These are phyloP conservation scores for Coniophora puteana DNA, from an alignment of 1,284 basidiomycete genomes.

Conservation along the genomic window DNA sequence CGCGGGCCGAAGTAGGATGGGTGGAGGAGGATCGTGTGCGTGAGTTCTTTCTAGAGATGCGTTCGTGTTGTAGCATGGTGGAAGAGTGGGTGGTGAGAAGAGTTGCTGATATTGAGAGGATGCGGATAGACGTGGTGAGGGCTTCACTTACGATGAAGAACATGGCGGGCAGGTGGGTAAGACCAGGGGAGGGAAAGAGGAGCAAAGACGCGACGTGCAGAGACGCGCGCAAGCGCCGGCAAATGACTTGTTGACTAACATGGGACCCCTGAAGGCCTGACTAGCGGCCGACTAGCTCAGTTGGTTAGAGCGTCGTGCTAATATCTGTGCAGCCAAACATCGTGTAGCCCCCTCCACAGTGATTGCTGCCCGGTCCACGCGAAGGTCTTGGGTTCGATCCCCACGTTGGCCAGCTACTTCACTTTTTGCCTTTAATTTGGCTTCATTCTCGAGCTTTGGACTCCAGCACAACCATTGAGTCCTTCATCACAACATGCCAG, in stretches of 20 bases:
- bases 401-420: conserved; percentile 27
- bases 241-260: too few relatives aligned
- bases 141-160: conserved; percentile 69
- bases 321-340: not conserved
- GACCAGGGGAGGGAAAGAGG: not conserved
- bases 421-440: too few relatives aligned
- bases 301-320: conserved; percentile 8
- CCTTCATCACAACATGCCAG: too few relatives aligned
- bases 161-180: conserved; percentile 36
- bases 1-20: conserved; percentile 98
- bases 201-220: too few relatives aligned
- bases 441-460: too few relatives aligned
- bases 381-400: conserved; percentile 33
- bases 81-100: conserved; percentile 3
- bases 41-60: conserved; percentile 78
- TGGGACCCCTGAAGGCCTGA: too few relatives aligned
- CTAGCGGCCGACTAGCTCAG: conserved; percentile 7
- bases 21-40: conserved; percentile 93
- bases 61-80: conserved; percentile 3
- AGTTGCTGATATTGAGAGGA: not conserved
- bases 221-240: too few relatives aligned
- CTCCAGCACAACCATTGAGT: too few relatives aligned
- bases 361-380: too few relatives aligned
- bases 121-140: not conserved
- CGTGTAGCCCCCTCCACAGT: too few relatives aligned